Percentiles rank a stretch among this genome's conserved stretches.
Evolutionary conservation across 106 monocot species (phyloP).

Genomic region (Dioscorea dumetorum): DNA sequence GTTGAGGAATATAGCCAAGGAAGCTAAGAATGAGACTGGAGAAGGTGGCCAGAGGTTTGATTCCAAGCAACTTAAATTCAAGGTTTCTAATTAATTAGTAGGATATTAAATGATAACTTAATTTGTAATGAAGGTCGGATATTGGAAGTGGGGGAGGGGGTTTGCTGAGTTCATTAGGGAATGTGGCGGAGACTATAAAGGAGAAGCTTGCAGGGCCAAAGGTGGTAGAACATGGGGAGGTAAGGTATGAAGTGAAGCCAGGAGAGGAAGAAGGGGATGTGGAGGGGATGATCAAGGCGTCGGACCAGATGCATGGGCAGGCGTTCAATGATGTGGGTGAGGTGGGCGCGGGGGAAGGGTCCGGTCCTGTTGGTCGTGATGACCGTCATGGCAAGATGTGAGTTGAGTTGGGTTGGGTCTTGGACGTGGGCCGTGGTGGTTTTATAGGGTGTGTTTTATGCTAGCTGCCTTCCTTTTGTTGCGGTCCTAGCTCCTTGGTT

Average conservation of each 20-base stretch:
- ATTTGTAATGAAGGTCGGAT: neutral
- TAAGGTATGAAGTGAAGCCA: too few species aligned
- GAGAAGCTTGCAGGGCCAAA: constrained; percentile 19
- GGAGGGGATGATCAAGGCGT: constrained; percentile 18
- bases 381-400: constrained; percentile 10
- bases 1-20: constrained; percentile 9
- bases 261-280: constrained; percentile 16
- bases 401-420: neutral
- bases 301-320: constrained; percentile 39
- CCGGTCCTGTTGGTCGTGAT: neutral
- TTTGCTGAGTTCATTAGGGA: constrained; percentile 14
- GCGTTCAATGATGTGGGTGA: constrained; percentile 35
- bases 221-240: constrained; percentile 13
- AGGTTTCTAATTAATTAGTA: too few species aligned
- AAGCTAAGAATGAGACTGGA: constrained; percentile 13
- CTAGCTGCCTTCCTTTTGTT: too few species aligned
- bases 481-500: too few species aligned
- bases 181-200: constrained; percentile 16
- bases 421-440: too few species aligned
- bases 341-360: constrained; percentile 34
- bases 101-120: neutral
- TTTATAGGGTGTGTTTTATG: too few species aligned
- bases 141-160: constrained; percentile 7
- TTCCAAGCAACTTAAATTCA: neutral
- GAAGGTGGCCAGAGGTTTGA: too few species aligned